These are phyloP conservation scores for Pythium brassicae DNA, from an alignment of 352 stramenopile species.

Conservation along the genomic window DNA sequence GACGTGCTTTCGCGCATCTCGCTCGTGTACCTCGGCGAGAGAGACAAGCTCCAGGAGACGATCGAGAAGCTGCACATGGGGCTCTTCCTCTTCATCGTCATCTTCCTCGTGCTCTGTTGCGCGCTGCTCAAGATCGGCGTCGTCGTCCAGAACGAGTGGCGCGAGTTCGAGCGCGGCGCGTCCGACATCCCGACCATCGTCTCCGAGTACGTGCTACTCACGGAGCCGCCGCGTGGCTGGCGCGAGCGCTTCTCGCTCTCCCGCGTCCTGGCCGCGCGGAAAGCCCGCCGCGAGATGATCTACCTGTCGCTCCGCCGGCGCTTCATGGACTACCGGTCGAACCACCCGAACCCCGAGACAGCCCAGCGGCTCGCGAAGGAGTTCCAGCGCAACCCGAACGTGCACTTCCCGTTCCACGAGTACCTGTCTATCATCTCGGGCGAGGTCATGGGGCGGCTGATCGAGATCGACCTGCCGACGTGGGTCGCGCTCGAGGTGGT, in stretches of 20 bases:
- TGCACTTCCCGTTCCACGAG: conserved; percentile 71
- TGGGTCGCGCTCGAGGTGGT: conserved; percentile 60
- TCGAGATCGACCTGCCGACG: conserved; percentile 68
- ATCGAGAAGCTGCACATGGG: conserved; percentile 78
- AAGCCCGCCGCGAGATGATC: conserved; percentile 53
- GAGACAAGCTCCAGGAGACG: conserved; percentile 57
- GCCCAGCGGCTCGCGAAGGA: conserved; percentile 45
- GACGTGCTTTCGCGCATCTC: conserved; percentile 49
- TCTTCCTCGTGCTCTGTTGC: conserved; percentile 70
- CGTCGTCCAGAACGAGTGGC: conserved; percentile 61
- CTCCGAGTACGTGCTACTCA: conserved; percentile 54
- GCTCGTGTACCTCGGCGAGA: conserved; percentile 29
- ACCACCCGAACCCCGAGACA: conserved; percentile 47
- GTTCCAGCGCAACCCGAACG: conserved; percentile 52
- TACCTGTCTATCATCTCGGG: conserved; percentile 76
- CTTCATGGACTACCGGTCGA: conserved; percentile 69
- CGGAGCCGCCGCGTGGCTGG: conserved; percentile 37
- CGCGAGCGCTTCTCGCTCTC: conserved; percentile 28
- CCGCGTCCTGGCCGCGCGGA: conserved; percentile 22
- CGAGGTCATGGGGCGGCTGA: conserved; percentile 64
- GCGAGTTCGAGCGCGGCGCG: conserved; percentile 61
- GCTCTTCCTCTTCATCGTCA: conserved; percentile 80
- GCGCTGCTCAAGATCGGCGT: conserved; percentile 59
- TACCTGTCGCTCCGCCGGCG: conserved; percentile 58
- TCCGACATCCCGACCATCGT: conserved; percentile 49